A percentile compares a stretch with the other conserved stretches of the same genome.
Conservation (phyloP, 2,329 filamentous ascomycete species). For the Aspergillus fructus region DNA sequence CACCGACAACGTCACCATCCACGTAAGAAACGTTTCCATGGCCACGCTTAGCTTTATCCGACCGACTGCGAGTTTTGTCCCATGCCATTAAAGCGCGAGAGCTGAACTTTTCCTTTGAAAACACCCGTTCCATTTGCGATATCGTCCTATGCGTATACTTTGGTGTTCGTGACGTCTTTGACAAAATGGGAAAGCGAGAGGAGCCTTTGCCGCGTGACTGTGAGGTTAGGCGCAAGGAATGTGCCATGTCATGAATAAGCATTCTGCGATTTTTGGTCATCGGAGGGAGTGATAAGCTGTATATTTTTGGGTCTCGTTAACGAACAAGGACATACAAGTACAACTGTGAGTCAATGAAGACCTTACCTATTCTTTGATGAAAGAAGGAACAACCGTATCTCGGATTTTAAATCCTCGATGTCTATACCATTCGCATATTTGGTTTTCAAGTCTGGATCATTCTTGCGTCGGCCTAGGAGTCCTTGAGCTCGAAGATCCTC, state of each 20-base stretch:
- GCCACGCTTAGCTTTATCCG: conserved; percentile 31
- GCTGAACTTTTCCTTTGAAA: conserved; percentile 36
- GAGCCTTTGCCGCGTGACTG: conserved; percentile 75
- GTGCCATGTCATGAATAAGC: conserved; percentile 75
- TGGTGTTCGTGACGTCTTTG: conserved; percentile 68
- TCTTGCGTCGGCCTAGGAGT: conserved; percentile 58
- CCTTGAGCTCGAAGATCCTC: conserved; percentile 67
- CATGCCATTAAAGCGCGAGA: conserved; percentile 26
- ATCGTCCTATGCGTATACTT: conserved; percentile 59
- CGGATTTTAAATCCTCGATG: conserved; percentile 67
- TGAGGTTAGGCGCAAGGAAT: conserved; percentile 74
- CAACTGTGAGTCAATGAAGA: background rate
- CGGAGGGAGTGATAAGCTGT: conserved; percentile 72
- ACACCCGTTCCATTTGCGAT: conserved; percentile 41
- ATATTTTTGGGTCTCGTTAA: conserved; percentile 3
- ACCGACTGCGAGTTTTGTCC: conserved; percentile 21
- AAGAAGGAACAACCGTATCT: conserved; percentile 70
- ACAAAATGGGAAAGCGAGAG: conserved; percentile 72
- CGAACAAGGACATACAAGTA: background rate
- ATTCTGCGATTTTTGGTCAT: conserved; percentile 80
- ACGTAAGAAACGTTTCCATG: conserved; percentile 60
- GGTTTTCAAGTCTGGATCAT: conserved; percentile 60
- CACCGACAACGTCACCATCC: conserved; percentile 87
- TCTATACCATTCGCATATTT: conserved; percentile 75
- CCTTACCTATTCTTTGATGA: conserved; percentile 63